These are phyloP conservation scores for Blastobotrys serpentis DNA, from an alignment of 1,139 yeast species.

Conservation along the genomic window DNA sequence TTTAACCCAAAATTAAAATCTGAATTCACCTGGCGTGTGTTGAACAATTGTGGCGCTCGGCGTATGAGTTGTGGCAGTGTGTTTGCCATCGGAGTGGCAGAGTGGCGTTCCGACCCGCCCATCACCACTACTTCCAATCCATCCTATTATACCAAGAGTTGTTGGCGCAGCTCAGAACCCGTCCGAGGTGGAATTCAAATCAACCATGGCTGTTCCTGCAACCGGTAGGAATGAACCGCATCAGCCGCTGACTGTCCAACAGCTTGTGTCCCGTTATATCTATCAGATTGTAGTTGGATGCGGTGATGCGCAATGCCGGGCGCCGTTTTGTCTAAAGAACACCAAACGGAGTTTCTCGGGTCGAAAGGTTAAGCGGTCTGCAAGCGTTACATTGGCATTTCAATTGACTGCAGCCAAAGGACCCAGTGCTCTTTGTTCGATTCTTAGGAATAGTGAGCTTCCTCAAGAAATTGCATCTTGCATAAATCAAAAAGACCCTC, in stretches of 20 bases:
- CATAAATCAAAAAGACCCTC: constrained; percentile 19
- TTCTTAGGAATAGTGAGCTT: constrained; percentile 11
- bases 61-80: too few species aligned
- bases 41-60: too few species aligned
- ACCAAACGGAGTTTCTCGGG: constrained; percentile 20
- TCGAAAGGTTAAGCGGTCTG: constrained; percentile 20
- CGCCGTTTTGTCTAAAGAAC: constrained; percentile 25
- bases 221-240: background rate
- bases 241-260: constrained; percentile 8
- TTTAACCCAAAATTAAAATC: too few species aligned
- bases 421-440: constrained; percentile 20
- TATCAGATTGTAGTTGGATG: constrained; percentile 30
- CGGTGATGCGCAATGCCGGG: constrained; percentile 21
- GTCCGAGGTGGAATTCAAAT: too few species aligned
- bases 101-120: too few species aligned
- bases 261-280: constrained; percentile 22
- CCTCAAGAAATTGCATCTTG: constrained; percentile 14
- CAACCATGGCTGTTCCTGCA: constrained; percentile 6
- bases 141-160: too few species aligned
- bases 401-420: constrained; percentile 25
- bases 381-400: constrained; percentile 25
- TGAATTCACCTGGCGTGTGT: too few species aligned
- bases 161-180: too few species aligned
- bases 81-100: too few species aligned
- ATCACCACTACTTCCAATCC: too few species aligned